Percentiles rank a stretch among this genome's conserved stretches.
phyloP scores from a whole-genome alignment of 768 basidiomycete genomes.

The Mrakia gelida region DNA sequence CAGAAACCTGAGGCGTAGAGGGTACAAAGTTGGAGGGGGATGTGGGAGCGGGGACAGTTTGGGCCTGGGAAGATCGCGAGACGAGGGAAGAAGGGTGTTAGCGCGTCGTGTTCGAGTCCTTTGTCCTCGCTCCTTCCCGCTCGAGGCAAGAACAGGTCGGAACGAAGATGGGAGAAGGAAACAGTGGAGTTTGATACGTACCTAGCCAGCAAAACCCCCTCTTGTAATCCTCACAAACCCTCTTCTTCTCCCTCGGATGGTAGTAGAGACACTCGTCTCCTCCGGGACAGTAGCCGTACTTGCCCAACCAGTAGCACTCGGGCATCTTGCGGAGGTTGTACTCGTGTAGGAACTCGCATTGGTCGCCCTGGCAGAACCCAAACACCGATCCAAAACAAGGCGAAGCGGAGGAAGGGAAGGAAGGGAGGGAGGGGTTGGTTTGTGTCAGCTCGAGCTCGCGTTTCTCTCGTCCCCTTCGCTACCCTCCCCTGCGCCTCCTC shows the following conservation, averaged over 20 bases:
- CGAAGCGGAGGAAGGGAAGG: no score
- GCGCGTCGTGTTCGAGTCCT: no score
- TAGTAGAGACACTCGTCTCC: conserved; percentile 76
- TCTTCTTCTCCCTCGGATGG: conserved; percentile 81
- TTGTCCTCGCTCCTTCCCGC: not conserved
- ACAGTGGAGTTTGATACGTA: conserved; percentile 51
- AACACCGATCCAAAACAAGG: not conserved
- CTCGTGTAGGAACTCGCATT: conserved; percentile 98
- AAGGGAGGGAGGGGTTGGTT: not conserved
- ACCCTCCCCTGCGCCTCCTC: no score
- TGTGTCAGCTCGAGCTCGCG: not conserved
- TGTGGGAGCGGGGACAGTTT: conserved; percentile 22
- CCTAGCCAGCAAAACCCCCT: conserved; percentile 93
- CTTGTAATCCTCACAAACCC: conserved; percentile 89
- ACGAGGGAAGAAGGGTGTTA: not conserved
- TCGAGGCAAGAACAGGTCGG: not conserved
- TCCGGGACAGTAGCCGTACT: conserved; percentile 95
- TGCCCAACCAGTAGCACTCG: conserved; percentile 98
- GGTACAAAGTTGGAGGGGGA: conserved; percentile 23
- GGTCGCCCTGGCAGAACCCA: conserved; percentile 56
- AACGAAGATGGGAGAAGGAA: not conserved
- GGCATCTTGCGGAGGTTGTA: conserved; percentile 98
- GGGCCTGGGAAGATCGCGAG: conserved; percentile 13
- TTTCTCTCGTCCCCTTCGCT: not conserved
- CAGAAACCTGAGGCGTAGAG: conserved; percentile 30